A percentile compares a stretch with the other conserved stretches of the same genome.
phyloP scores from a whole-genome alignment of 2,329 filamentous ascomycete species.

The Pseudocercospora fuligena region DNA sequence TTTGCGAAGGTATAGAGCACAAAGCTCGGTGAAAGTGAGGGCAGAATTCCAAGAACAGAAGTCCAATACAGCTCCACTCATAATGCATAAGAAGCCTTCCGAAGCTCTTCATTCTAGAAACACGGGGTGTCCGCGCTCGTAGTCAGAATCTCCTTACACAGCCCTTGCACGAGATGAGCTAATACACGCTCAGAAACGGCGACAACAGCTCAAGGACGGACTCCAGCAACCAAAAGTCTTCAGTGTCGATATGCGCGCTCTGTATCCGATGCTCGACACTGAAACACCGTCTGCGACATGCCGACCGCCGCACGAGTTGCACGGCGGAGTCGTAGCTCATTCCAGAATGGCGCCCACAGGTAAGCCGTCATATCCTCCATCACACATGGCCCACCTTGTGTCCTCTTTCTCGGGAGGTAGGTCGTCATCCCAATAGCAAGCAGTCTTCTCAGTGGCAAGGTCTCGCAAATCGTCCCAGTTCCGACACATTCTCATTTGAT shows the following conservation, averaged over 20 bases:
- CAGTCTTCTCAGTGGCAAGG: slow-evolving; percentile 17
- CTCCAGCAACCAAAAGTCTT: too few species aligned
- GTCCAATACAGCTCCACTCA: background rate
- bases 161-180: too few species aligned
- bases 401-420: slow-evolving; percentile 1
- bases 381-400: slow-evolving; percentile 9
- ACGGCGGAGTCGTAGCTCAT: too few species aligned
- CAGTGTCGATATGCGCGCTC: too few species aligned
- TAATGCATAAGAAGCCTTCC: background rate
- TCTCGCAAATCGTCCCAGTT: slow-evolving; percentile 20
- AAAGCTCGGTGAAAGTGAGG: background rate
- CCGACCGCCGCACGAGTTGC: too few species aligned
- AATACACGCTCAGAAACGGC: too few species aligned
- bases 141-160: too few species aligned
- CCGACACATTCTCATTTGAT: slow-evolving; percentile 11
- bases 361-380: slow-evolving; percentile 15
- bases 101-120: background rate
- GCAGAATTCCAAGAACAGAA: background rate
- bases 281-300: too few species aligned
- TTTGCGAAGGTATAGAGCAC: slow-evolving; percentile 15
- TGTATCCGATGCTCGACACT: too few species aligned
- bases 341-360: slow-evolving; percentile 4
- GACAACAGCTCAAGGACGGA: too few species aligned
- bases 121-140: too few species aligned
- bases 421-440: slow-evolving; percentile 19